These are phyloP conservation scores for Alternaria hordeiaustralica DNA, from an alignment of 2,329 filamentous ascomycete species.

Conservation along the genomic window DNA sequence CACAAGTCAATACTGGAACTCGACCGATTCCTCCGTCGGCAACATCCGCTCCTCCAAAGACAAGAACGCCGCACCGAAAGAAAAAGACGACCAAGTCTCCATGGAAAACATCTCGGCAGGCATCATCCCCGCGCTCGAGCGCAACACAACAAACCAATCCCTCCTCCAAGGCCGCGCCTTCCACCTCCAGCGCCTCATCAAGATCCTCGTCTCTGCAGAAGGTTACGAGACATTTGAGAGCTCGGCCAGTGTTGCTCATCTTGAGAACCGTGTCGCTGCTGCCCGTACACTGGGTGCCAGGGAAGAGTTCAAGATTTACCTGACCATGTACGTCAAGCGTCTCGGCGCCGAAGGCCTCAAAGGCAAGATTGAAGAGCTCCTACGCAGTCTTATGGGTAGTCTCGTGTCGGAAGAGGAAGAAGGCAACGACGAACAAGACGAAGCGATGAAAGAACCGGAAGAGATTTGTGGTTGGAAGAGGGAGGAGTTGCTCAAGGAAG, in stretches of 20 bases:
- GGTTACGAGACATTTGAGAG: constrained; percentile 93
- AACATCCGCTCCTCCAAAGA: constrained; percentile 71
- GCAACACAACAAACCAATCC: constrained; percentile 92
- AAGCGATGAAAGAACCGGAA: constrained; percentile 62
- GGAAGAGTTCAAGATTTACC: constrained; percentile 91
- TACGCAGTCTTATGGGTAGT: constrained; percentile 81
- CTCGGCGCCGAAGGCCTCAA: constrained; percentile 87
- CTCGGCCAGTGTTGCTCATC: constrained; percentile 87
- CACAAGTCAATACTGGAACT: constrained; percentile 98
- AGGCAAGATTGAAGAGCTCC: constrained; percentile 89
- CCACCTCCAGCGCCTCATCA: constrained; percentile 89
- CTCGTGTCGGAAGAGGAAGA: constrained; percentile 63
- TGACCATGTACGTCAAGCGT: constrained; percentile 98
- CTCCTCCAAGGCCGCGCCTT: constrained; percentile 91
- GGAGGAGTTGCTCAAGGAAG: constrained; percentile 84
- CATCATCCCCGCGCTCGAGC: constrained; percentile 90
- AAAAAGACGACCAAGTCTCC: constrained; percentile 56
- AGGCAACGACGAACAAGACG: constrained; percentile 63
- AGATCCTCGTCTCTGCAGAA: constrained; percentile 83
- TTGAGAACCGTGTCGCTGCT: constrained; percentile 93
- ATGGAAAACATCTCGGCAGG: constrained; percentile 79
- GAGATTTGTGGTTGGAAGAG: constrained; percentile 92
- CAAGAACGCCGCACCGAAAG: constrained; percentile 31
- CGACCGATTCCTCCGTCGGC: constrained; percentile 86
- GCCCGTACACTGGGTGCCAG: constrained; percentile 82